Evolutionary conservation across 2,329 filamentous ascomycete species (phyloP).

Genomic region (Ophiostoma montium): DNA sequence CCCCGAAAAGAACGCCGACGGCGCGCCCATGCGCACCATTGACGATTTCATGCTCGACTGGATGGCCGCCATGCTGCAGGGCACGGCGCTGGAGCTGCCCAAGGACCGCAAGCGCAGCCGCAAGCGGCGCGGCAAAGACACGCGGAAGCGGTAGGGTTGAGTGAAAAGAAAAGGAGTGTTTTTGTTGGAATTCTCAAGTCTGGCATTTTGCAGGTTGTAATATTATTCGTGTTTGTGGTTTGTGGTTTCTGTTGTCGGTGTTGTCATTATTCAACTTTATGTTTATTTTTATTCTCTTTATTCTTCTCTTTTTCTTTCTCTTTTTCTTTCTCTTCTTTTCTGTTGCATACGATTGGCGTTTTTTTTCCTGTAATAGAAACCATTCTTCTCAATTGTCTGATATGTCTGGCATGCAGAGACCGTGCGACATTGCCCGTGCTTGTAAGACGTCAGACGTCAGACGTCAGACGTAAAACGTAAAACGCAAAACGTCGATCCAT

Average conservation of each 20-base stretch:
- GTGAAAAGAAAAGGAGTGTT: not conserved
- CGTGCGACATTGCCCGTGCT: too few relatives aligned
- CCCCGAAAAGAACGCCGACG: constrained; percentile 46
- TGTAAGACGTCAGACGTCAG: too few relatives aligned
- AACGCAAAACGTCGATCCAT: too few relatives aligned
- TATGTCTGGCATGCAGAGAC: too few relatives aligned
- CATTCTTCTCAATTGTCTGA: constrained; percentile 1
- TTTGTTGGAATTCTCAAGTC: not conserved
- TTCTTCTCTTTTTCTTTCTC: not conserved
- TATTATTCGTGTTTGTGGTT: not conserved
- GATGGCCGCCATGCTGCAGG: constrained; percentile 48
- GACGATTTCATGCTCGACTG: constrained; percentile 63
- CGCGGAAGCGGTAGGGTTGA: constrained; percentile 29
- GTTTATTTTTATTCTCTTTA: not conserved
- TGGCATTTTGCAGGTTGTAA: not conserved
- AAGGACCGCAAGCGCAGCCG: constrained; percentile 51
- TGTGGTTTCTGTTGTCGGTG: not conserved
- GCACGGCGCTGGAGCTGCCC: constrained; percentile 46
- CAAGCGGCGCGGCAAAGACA: constrained; percentile 44
- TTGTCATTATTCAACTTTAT: not conserved
- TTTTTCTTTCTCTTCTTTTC: not conserved
- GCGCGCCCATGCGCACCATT: constrained; percentile 42
- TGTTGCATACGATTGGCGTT: not conserved
- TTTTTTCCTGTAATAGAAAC: not conserved
- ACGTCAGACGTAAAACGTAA: too few relatives aligned